Percentiles rank a stretch among this genome's conserved stretches.
These are phyloP conservation scores for Cyberlindnera euphorbiae DNA, from an alignment of 805 yeast genomes.

Conservation along the genomic window DNA sequence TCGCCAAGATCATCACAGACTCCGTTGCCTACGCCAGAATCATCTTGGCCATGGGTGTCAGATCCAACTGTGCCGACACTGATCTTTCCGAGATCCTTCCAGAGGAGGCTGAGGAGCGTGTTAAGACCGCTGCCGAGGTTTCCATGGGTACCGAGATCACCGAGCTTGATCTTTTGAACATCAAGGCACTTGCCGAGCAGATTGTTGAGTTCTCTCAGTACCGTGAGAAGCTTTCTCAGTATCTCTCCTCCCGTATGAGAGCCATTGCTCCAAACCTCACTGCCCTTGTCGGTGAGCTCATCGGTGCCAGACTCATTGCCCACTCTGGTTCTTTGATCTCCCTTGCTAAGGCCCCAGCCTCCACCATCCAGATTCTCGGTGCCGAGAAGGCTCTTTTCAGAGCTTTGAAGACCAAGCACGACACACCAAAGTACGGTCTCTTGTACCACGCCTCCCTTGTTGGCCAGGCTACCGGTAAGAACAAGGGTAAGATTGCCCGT, in stretches of 20 bases:
- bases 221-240: slow-evolving; percentile 93
- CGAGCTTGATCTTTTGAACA: slow-evolving; percentile 80
- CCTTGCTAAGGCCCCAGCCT: slow-evolving; percentile 97
- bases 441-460: slow-evolving; percentile 94
- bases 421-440: slow-evolving; percentile 97
- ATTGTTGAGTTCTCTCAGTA: slow-evolving; percentile 93
- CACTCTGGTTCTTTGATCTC: slow-evolving; percentile 95
- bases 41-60: slow-evolving; percentile 87
- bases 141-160: slow-evolving; percentile 99
- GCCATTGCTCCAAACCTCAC: slow-evolving; percentile 98
- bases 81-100: slow-evolving; percentile 89
- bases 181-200: slow-evolving; percentile 88
- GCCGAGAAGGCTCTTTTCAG: slow-evolving; percentile 99
- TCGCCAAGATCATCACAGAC: slow-evolving; percentile 94
- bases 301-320: slow-evolving; percentile 97
- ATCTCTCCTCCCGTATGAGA: slow-evolving; percentile 91
- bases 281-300: slow-evolving; percentile 92
- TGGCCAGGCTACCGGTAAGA: slow-evolving; percentile 97
- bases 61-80: slow-evolving; percentile 85
- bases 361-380: slow-evolving; percentile 96
- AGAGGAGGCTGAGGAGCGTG: slow-evolving; percentile 87
- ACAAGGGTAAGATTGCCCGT: slow-evolving; percentile 98
- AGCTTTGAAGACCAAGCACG: slow-evolving; percentile 97
- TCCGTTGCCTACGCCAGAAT: slow-evolving; percentile 95
- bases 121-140: slow-evolving; percentile 95